Conservation (phyloP, 768 basidiomycete genomes). For the Leccinellum rugosiceps region DNA sequence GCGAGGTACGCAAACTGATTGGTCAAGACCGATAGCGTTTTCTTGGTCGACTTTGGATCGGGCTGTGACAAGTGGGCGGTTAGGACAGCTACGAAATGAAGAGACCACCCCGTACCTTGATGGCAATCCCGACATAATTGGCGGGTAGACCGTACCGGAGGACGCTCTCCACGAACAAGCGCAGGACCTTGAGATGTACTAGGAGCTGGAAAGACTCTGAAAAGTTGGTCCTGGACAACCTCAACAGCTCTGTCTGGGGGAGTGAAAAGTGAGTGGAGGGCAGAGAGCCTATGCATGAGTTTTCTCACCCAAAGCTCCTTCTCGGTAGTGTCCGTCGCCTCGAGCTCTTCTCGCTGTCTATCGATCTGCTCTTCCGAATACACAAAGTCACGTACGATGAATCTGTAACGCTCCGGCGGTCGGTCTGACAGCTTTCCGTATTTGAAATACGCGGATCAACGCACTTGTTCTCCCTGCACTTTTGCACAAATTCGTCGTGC, state of each 20-base stretch:
- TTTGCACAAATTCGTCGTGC: slow-evolving; percentile 90
- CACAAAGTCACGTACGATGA: slow-evolving; percentile 90
- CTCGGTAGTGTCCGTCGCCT: slow-evolving; percentile 79
- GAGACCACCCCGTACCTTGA: slow-evolving; percentile 56
- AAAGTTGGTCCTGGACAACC: slow-evolving; percentile 91
- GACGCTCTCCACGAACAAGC: slow-evolving; percentile 92
- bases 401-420: slow-evolving; percentile 46
- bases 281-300: background rate
- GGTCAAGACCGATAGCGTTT: slow-evolving; percentile 69
- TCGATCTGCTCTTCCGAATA: slow-evolving; percentile 79
- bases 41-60: slow-evolving; percentile 80
- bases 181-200: slow-evolving; percentile 88
- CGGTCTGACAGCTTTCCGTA: background rate
- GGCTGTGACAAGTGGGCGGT: slow-evolving; percentile 49
- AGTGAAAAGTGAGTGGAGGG: background rate
- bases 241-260: slow-evolving; percentile 81
- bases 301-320: slow-evolving; percentile 92
- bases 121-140: slow-evolving; percentile 74
- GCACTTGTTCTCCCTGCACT: slow-evolving; percentile 93
- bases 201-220: slow-evolving; percentile 94
- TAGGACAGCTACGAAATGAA: background rate
- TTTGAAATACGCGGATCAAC: slow-evolving; percentile 18
- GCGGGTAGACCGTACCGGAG: slow-evolving; percentile 94
- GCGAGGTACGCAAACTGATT: slow-evolving; percentile 78
- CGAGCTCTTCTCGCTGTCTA: slow-evolving; percentile 80